Base-by-base conservation (phyloP, 208 protist species). In the Crithidia fasciculata region DNA sequence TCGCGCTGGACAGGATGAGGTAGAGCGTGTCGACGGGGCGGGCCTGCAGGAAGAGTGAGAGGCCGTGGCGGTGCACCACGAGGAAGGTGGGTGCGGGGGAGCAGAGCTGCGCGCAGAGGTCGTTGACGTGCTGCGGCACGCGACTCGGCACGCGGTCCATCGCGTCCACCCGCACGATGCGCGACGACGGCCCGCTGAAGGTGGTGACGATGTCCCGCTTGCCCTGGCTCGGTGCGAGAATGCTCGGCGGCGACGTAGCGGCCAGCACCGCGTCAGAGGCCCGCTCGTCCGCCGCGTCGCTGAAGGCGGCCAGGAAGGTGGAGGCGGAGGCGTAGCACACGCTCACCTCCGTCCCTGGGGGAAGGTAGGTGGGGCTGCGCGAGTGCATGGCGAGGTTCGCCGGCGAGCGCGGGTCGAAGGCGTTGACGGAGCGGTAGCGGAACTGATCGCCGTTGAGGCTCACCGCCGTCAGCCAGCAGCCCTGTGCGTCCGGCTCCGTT, bases 11-110 rank as follows among this genome's bases (percentile, higher is more conserved):
- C 41, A 97, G 66, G 61, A 97, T 95, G 59, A 87, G 82, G 74
- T 92, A 90, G 28, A 97, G 89, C 6, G 85, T 95, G 66, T 97
- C 93, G 16, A 97, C 86, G 0, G 93, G 89, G 19, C 90, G 87
- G 28, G 91, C 68, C 63, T 91, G 88, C 50, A 88, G 82, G 80
- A 87, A 97, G 41, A 88, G 69, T 55, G 91, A 86, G 44, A 97
- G 72, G 39, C 90, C 93, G 70, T 95, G 87, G 50, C 89, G 84
- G 53, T 95, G 91, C 53, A 88, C 78, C 18, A 93, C 80, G 65
- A 93, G 77, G 78, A 88, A 95, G 44, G 82, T 78, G 39, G 75
- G 71, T 12, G 89, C 78, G 16, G 86, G 79, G 56, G 62, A 81
- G 60, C 58, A 83, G 52, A 95, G 80, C 70, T 97, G 93, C 8